phyloP scores from a whole-genome alignment of 2,329 filamentous ascomycete genomes.

The Hirsutella rhossiliensis region DNA sequence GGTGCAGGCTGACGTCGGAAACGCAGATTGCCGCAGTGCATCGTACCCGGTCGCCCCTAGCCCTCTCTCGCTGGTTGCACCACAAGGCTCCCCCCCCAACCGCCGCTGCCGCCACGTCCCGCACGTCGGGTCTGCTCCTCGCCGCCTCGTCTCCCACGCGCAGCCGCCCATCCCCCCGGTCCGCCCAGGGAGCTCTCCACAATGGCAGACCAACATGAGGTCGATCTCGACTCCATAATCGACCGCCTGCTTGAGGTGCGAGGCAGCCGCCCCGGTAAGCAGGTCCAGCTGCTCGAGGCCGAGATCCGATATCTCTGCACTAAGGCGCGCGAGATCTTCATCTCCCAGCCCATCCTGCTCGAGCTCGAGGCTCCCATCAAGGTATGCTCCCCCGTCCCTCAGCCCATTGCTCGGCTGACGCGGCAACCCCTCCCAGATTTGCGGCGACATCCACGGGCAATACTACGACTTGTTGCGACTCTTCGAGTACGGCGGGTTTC shows the following conservation, averaged over 20 bases:
- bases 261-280: conserved; percentile 94
- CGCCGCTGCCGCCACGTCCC: conserved; percentile 15
- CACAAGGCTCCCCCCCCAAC: conserved; percentile 3
- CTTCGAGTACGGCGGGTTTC: conserved; percentile 97
- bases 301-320: conserved; percentile 97
- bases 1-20: not conserved
- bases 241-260: conserved; percentile 94
- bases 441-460: conserved; percentile 97
- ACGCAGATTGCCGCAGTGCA: conserved; percentile 19
- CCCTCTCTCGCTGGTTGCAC: conserved; percentile 9
- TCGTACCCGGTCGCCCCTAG: conserved; percentile 15
- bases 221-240: conserved; percentile 99
- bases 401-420: conserved; percentile 4
- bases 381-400: conserved; percentile 42
- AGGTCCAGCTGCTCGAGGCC: conserved; percentile 90
- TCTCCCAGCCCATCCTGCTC: conserved; percentile 94
- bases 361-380: conserved; percentile 98
- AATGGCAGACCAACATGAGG: conserved; percentile 65
- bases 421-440: conserved; percentile 56
- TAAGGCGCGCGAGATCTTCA: conserved; percentile 98
- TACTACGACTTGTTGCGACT: conserved; percentile 96
- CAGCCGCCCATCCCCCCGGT: conserved; percentile 29
- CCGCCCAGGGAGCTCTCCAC: conserved; percentile 22
- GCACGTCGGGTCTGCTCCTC: conserved; percentile 15
- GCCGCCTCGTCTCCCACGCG: conserved; percentile 15